Base-by-base conservation (phyloP, 257 asterid species). In the Gentiana macrophylla region DNA sequence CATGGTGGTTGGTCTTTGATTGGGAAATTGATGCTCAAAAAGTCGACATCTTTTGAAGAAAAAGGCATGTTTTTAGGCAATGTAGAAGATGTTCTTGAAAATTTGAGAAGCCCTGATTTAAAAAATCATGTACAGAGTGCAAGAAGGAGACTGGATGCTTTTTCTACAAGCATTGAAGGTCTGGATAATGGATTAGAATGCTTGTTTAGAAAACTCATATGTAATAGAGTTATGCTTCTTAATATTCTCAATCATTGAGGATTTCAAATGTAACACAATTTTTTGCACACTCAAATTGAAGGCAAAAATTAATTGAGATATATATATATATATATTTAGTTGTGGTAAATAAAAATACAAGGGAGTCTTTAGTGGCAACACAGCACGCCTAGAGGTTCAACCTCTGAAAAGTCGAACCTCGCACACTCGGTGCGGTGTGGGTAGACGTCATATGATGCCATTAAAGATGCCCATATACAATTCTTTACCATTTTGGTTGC, bases 161-260 rank as follows among this genome's bases (percentile, higher is more conserved):
- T 86, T 49, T 82, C 72, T 43, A 11, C 24, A 5, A 46, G 52
- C 8, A 67, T 64, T 37, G 54, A 55, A 54, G 66, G 59, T 24
- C 64, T 74, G 56, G 80, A 74, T 12, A 43, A 50, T 64, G 74
- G 70, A 38, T 13, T 74, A 61, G 67, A 74, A 32, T 44, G 74
- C 62, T 57, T 74, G 71, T 67, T 70, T 45, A n/a, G 70, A 51
- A 66, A 64, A 35, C 54, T 74, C 60, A 65, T 74, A 32, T 63
- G 59, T 44, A 59, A 33, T 49, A 67, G 80, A 55, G 80, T 74
- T 5, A 56, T 72, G 8, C 62, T 74, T 64, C 80, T 74, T 37
- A 74, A 74, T 49, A 62, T 74, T 1, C 24, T 74, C 32, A 63
- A 54, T 11, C 55, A 32, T 50, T 66, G 61, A 63, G 8, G 7